phyloP scores from a whole-genome alignment of 768 basidiomycete species.

The Lanmaoa pseudosensibilis region DNA sequence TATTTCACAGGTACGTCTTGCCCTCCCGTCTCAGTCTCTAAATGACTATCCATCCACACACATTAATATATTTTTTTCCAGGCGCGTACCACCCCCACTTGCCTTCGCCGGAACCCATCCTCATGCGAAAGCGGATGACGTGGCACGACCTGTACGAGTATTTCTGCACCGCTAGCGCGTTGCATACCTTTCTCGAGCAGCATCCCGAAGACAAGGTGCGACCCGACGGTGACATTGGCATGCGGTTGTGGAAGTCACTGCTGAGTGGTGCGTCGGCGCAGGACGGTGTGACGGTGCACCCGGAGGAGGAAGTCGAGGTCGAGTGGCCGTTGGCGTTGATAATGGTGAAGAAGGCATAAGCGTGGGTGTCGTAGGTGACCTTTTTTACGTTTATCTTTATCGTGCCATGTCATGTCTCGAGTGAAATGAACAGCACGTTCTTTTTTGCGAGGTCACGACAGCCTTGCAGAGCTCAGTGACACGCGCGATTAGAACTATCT shows the following conservation, averaged over 20 bases:
- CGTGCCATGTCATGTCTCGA: background rate
- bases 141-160: slow-evolving; percentile 70
- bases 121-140: slow-evolving; percentile 60
- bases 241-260: slow-evolving; percentile 60
- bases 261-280: slow-evolving; percentile 39
- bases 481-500: too few species aligned
- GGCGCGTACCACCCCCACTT: slow-evolving; percentile 43
- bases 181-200: slow-evolving; percentile 64
- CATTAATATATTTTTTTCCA: slow-evolving; percentile 2
- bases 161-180: slow-evolving; percentile 66
- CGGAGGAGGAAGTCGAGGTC: slow-evolving; percentile 35
- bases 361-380: background rate
- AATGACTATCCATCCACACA: background rate
- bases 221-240: slow-evolving; percentile 60
- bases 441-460: background rate
- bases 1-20: slow-evolving; percentile 56
- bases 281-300: slow-evolving; percentile 11
- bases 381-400: background rate
- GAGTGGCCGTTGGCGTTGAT: slow-evolving; percentile 46
- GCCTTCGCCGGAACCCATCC: slow-evolving; percentile 39
- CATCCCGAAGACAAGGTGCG: slow-evolving; percentile 55
- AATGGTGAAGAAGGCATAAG: slow-evolving; percentile 14
- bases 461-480: background rate
- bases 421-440: background rate
- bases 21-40: too few species aligned